Base-by-base conservation (phyloP, 495 filamentous ascomycete species). In the Aspergillus campestris region DNA sequence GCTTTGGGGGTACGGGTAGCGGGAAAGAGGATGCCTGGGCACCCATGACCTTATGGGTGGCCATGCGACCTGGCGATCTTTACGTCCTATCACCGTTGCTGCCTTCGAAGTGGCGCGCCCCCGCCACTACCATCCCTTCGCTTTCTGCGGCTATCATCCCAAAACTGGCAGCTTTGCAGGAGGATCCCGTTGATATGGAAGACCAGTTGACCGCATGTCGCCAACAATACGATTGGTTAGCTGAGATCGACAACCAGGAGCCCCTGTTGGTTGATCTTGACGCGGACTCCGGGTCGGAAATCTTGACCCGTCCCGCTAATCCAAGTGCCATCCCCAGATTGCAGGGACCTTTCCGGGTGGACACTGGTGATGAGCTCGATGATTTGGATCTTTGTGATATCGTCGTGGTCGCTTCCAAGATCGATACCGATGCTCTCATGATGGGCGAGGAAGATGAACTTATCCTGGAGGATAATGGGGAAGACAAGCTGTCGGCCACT, bases 1-100 rank as follows among this genome's bases (percentile, higher is more conserved):
- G 81, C 55, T 94, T 95, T 64, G 84, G 83, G 0, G 81, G 81
- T 13, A 80, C 68, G 42, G 83, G 81, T 28, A 65, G 57, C 24
- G 69, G 70, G 31, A 72, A 65, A 28, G 86, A 89, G 41, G 79
- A 86, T 53, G 83, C 82, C 28, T 95, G 89, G 89, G 83, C 86
- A 6, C 73, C 86, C 10, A 94, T 92, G 87, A 94, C 89, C 3
- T 67, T 95, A 12, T 95, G 88, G 88, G 66, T 94, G 36, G 88
- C 86, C 11, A 95, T 94, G 87, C 74, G 71, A 31, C 83, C 85
- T 24, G 89, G 89, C 5, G 89, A 94, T 53, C 75, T 95, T 7
- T 95, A 95, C 52, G 86, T 87, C 7, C 66, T 95, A n/a, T 94
- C 89, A 60, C 89, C 89, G 8, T 73, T 95, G 5, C 65, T 95